Percentiles rank a stretch among this genome's conserved stretches.
phyloP scores from a whole-genome alignment of 345 rosid species.

The Hirschfeldia incana region DNA sequence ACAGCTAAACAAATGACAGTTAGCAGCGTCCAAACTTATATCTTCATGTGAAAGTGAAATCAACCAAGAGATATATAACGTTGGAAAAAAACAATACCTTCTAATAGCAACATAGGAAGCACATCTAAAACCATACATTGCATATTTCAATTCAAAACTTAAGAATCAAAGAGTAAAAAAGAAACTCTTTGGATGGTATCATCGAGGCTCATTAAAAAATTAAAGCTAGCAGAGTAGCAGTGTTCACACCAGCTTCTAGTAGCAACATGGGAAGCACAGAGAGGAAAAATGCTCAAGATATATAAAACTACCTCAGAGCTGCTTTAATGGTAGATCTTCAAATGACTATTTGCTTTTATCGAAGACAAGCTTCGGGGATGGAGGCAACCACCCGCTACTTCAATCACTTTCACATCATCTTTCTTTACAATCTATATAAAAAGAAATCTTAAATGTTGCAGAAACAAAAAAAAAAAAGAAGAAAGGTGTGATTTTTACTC shows the following conservation, averaged over 20 bases:
- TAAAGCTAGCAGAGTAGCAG: not conserved
- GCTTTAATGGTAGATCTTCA: not conserved
- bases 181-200: not conserved
- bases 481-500: too few relatives aligned
- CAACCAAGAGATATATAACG: not conserved
- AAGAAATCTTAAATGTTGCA: too few relatives aligned
- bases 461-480: too few relatives aligned
- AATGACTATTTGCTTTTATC: too few relatives aligned
- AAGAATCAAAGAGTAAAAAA: not conserved
- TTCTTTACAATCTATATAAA: too few relatives aligned
- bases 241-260: too few relatives aligned
- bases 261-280: not conserved
- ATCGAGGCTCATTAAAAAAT: not conserved
- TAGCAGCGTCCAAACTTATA: not conserved
- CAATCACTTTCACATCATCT: too few relatives aligned
- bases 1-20: not conserved
- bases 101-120: too few relatives aligned
- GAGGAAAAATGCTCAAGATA: not conserved
- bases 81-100: too few relatives aligned
- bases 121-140: not conserved
- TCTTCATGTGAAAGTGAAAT: not conserved
- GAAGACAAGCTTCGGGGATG: too few relatives aligned
- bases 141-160: not conserved
- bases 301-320: slow-evolving; percentile 53
- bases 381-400: too few relatives aligned